Percentiles rank a stretch among this genome's conserved stretches.
phyloP scores from a whole-genome alignment of 179 eudicot genomes.

The Monotropa hypopitys region DNA sequence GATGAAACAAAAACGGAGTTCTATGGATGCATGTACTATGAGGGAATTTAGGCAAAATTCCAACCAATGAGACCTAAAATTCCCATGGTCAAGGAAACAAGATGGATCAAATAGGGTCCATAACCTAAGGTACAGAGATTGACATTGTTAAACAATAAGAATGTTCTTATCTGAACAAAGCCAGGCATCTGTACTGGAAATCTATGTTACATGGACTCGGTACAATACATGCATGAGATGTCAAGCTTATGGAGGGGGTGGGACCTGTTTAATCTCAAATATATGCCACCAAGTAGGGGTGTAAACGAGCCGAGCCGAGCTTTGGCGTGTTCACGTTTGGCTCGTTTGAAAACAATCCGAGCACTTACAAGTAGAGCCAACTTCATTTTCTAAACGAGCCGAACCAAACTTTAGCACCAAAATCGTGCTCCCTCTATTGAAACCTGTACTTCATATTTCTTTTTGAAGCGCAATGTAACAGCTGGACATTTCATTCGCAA shows the following conservation, averaged over 20 bases:
- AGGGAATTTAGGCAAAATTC: constrained; percentile 12
- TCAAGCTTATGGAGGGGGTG: neutral
- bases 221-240: neutral
- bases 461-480: neutral
- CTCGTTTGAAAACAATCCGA: too few species aligned
- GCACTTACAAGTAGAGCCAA: too few species aligned
- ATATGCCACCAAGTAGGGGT: neutral
- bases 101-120: neutral
- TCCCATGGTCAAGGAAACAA: neutral
- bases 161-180: too few species aligned
- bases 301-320: too few species aligned
- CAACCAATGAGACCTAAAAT: constrained; percentile 9
- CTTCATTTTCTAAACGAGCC: too few species aligned
- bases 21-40: constrained; percentile 6
- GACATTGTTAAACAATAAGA: neutral
- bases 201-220: neutral
- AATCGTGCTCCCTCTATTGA: too few species aligned
- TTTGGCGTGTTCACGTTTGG: too few species aligned
- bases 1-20: neutral
- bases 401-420: too few species aligned
- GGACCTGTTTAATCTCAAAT: neutral
- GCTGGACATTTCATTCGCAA: neutral
- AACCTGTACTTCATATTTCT: neutral
- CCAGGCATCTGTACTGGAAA: neutral
- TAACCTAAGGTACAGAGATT: neutral